Evolutionary conservation across 495 filamentous ascomycete species (phyloP).

Genomic region (Aspergillus diversus): DNA sequence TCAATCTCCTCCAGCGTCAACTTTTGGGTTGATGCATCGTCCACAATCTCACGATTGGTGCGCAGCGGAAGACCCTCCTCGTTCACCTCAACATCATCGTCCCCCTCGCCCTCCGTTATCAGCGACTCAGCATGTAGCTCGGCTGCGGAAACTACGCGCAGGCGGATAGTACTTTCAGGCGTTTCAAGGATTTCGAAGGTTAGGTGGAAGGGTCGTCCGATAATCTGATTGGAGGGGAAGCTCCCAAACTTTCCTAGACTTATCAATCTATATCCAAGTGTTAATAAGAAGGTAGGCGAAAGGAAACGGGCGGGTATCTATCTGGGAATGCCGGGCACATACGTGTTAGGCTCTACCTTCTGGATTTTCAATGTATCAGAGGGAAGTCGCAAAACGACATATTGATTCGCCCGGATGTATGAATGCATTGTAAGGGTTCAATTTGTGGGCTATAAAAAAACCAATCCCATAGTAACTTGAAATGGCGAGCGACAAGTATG

Average conservation of each 20-base stretch:
- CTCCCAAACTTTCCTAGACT: slow-evolving; percentile 87
- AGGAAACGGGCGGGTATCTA: not conserved
- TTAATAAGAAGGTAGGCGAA: slow-evolving; percentile 23
- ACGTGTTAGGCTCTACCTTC: slow-evolving; percentile 77
- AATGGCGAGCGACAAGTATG: too few relatives aligned
- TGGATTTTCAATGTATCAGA: slow-evolving; percentile 66
- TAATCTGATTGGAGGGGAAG: slow-evolving; percentile 82
- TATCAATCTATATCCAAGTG: slow-evolving; percentile 62
- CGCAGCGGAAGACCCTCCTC: slow-evolving; percentile 68
- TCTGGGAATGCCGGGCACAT: slow-evolving; percentile 42
- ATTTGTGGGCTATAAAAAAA: not conserved
- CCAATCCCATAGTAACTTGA: too few relatives aligned
- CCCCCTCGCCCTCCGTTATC: slow-evolving; percentile 60
- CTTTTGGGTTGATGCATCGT: slow-evolving; percentile 79
- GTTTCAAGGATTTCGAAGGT: slow-evolving; percentile 87
- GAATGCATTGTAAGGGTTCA: slow-evolving; percentile 40
- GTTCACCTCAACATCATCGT: slow-evolving; percentile 52
- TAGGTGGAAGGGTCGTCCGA: slow-evolving; percentile 85
- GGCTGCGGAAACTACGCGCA: slow-evolving; percentile 78
- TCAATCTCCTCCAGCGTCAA: slow-evolving; percentile 89
- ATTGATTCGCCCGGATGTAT: slow-evolving; percentile 64
- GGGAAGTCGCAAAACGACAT: slow-evolving; percentile 67
- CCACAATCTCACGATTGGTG: slow-evolving; percentile 76
- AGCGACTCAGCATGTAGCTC: slow-evolving; percentile 78
- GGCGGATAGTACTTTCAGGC: slow-evolving; percentile 42